Evolutionary conservation across 2,329 filamentous ascomycete species (phyloP), one percentile per base, ranked within the genome.

Genomic region (Fusarium anguioides): DNA sequence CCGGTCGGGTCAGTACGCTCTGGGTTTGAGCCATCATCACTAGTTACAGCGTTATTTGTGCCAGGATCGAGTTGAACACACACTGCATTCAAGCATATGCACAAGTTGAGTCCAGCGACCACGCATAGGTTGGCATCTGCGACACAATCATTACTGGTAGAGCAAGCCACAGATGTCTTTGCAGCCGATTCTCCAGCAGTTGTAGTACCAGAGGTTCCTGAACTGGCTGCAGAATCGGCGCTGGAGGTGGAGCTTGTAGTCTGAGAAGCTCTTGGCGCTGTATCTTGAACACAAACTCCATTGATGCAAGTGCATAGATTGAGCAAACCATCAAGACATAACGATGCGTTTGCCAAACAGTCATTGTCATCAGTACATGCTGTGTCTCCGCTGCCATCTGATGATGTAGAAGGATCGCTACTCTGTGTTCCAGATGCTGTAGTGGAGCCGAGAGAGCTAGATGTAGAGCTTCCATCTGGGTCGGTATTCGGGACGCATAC

Each of bases 241-340:
- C 29, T 17, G 18, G 47, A 29, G 26, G 15, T 23, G 7, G 47
- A 24, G 20, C 24, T 40, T 6, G 57, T 9, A 3, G 15, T 21
- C 44, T 50, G 40, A 23, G 55, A 40, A 17, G 9, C 29, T 15
- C 45, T 21, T 1, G 64, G 35, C 4, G 33, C 33, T 20, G 18
- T 20, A 2, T 49, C 29, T 27, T 35, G 64, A 14, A 63, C 17
- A 14, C 63, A 66, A 2, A 66, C 44, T 11, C 48, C 39, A 21
- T 65, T 15, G 7, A 64, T 26, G 12, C 60, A 65, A 23, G 46
- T 40, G 8, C 62, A 65, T 2, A 60, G 4, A 20, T 64, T 64
- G 3, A 65, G 9, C 1, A 6, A 7, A 2, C 21, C 35, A 6
- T 39, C 35, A 7, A 64, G 15, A 5, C 62, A 65, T 1, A 65